Percentiles rank a stretch among this genome's conserved stretches.
Conservation (phyloP, 2,329 filamentous ascomycete species). For the Alternaria conjuncta region DNA sequence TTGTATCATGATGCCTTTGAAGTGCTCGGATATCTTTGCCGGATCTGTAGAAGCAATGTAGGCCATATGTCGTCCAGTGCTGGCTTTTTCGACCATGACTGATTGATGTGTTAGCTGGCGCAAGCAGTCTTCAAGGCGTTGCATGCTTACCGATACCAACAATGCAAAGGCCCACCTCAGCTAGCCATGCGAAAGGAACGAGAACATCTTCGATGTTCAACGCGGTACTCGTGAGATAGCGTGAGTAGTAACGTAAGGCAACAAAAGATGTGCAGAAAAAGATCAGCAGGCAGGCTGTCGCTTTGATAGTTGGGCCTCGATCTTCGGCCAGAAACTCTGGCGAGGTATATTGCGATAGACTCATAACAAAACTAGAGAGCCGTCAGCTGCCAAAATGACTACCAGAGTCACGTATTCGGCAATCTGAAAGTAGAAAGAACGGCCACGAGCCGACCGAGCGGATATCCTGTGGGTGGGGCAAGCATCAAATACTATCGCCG, state of each 20-base stretch:
- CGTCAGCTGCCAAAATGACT: slow-evolving; percentile 8
- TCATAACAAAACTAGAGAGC: background rate
- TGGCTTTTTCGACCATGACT: slow-evolving; percentile 33
- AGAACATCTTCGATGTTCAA: slow-evolving; percentile 28
- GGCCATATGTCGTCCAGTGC: slow-evolving; percentile 31
- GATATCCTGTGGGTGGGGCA: background rate
- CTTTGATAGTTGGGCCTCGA: slow-evolving; percentile 20
- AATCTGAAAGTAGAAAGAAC: slow-evolving; percentile 5
- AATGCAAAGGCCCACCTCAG: slow-evolving; percentile 27
- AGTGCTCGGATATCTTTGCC: slow-evolving; percentile 20
- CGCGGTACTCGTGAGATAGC: slow-evolving; percentile 22
- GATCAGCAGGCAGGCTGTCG: slow-evolving; percentile 25
- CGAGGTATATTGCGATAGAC: background rate
- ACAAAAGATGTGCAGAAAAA: slow-evolving; percentile 28
- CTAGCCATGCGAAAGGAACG: slow-evolving; percentile 31
- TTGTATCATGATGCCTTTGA: slow-evolving; percentile 31
- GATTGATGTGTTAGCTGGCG: background rate
- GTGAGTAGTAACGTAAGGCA: slow-evolving; percentile 28
- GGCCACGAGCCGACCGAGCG: background rate
- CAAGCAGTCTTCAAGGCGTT: background rate
- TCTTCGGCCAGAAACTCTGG: slow-evolving; percentile 22
- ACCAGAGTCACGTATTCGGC: slow-evolving; percentile 13
- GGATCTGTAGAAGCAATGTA: slow-evolving; percentile 23
- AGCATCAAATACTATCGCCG: slow-evolving; percentile 6
- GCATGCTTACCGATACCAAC: slow-evolving; percentile 32